These are phyloP conservation scores for Cladosporium austrohemisphaericum DNA, from an alignment of 2,329 filamentous ascomycete genomes.

Conservation along the genomic window DNA sequence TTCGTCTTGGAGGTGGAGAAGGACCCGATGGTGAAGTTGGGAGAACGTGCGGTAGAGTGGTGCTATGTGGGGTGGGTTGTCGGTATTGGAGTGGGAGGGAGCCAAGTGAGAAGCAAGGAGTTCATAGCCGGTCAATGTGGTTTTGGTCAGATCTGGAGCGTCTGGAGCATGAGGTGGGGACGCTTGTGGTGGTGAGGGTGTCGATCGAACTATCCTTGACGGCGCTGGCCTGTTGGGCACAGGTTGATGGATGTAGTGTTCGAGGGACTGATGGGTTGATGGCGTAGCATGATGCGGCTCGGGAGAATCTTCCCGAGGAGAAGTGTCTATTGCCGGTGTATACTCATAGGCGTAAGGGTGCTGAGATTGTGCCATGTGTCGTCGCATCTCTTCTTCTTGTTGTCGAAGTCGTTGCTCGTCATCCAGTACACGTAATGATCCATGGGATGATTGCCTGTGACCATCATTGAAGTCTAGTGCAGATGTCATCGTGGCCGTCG, in stretches of 20 bases:
- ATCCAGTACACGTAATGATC: neutral
- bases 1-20: constrained; percentile 83
- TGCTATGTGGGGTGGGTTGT: constrained; percentile 15
- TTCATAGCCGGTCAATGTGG: constrained; percentile 55
- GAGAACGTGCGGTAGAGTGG: constrained; percentile 83
- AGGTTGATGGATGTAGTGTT: constrained; percentile 10
- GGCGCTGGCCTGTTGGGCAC: constrained; percentile 7
- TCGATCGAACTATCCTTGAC: constrained; percentile 1
- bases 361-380: constrained; percentile 23
- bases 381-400: constrained; percentile 25
- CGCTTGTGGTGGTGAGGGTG: constrained; percentile 19
- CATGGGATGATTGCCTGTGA: constrained; percentile 4
- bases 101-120: constrained; percentile 56
- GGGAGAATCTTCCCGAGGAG: neutral
- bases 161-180: constrained; percentile 29
- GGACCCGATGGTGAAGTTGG: constrained; percentile 72
- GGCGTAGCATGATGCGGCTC: neutral
- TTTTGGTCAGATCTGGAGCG: constrained; percentile 28
- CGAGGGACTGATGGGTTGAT: neutral
- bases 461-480: constrained; percentile 7
- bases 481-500: neutral
- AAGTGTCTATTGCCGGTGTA: neutral
- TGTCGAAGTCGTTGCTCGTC: constrained; percentile 20
- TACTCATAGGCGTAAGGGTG: constrained; percentile 15
- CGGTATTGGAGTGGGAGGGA: constrained; percentile 24